Percentiles rank a stretch among this genome's conserved stretches.
Evolutionary conservation across 106 monocot genomes (phyloP).

Genomic region (Dactylorhiza incarnata): DNA sequence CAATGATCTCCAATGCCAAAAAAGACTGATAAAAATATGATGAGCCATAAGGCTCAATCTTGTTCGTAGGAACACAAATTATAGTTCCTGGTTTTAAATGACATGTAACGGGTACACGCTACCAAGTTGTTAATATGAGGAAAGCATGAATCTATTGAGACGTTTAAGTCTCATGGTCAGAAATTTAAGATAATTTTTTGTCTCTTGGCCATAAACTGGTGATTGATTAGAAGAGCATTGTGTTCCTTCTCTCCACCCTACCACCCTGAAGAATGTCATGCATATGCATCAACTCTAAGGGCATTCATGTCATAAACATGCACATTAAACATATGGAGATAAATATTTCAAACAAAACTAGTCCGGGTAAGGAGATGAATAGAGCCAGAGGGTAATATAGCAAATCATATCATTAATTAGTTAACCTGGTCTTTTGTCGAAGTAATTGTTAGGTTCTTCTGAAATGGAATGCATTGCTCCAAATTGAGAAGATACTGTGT

Average conservation of each 20-base stretch:
- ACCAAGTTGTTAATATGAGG: background rate
- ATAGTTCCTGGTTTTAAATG: background rate
- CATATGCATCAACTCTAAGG: background rate
- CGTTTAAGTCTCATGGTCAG: background rate
- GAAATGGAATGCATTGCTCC: conserved; percentile 52
- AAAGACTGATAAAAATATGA: background rate
- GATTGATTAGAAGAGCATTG: background rate
- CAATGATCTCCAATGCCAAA: background rate
- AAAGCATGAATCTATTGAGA: background rate
- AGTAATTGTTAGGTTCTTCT: conserved; percentile 42
- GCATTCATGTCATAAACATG: background rate
- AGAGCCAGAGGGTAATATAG: background rate
- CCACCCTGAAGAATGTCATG: background rate
- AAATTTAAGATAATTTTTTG: background rate
- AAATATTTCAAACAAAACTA: background rate
- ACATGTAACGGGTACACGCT: background rate
- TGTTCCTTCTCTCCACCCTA: background rate
- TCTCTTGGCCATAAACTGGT: background rate
- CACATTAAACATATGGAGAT: background rate
- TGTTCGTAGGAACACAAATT: background rate
- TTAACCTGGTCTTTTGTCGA: conserved; percentile 51
- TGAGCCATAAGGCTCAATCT: background rate
- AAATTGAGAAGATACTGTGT: conserved; percentile 13
- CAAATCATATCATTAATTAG: background rate
- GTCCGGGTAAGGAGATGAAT: background rate